Evolutionary conservation across 495 filamentous ascomycete genomes (phyloP), one percentile per base, ranked within the genome.

Genomic region (Aspergillus ellipticus): DNA sequence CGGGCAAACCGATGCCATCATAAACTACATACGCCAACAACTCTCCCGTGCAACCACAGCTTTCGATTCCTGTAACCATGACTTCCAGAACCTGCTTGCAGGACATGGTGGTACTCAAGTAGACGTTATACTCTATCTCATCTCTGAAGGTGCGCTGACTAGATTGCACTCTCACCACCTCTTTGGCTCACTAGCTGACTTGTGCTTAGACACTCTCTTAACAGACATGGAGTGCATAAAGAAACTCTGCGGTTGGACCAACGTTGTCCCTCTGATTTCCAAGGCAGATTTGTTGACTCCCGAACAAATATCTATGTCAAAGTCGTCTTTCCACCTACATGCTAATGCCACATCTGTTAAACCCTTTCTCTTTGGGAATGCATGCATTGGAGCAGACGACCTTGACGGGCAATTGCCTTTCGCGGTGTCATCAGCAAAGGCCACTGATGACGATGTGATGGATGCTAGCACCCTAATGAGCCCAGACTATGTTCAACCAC

Each of bases 401-500:
- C 33, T 57, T 59, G 72, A 63, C 3, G 53, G 57, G 17, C 66
- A 69, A 33, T 60, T 73, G 8, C 85, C 90, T 7, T 96, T 88
- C 67, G 85, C 91, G 7, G 81, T 96, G 39, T 97, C 95, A 20
- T 95, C 89, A 17, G 83, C 82, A 11, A 79, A 85, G 35, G 84
- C 82, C 10, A 82, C 82, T 48, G 92, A 99, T 67, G 74, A 86
- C 49, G 92, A 96, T 20, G 87, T 80, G 43, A 96, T 99, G 90
- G 94, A 99, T 64, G 94, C 94, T 24, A 95, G 89, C 63, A 82
- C 94, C 0, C 78, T 99, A 13, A 99, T 99, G 94, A 90, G 84
- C 45, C 85, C 95, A 3, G 89, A 93, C 61, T 99, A 99, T 67
- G 77, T 96, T 16, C 88, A 90, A 54, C 95, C 95, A 3, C 78